Base-by-base conservation (phyloP, 2,329 filamentous ascomycete genomes). In the Huntiella savannae region DNA sequence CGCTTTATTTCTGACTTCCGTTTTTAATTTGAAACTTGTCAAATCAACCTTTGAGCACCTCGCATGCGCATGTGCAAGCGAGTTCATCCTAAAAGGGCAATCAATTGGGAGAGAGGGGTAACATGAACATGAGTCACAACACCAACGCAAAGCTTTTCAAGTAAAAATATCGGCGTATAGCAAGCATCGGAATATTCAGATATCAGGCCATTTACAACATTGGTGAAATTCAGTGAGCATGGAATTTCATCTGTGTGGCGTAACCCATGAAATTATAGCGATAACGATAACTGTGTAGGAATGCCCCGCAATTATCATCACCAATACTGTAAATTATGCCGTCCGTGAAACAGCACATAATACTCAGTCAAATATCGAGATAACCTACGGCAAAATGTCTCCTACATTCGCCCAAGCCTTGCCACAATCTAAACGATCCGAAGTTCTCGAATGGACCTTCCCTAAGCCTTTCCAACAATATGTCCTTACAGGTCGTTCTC, bases 391-490 rank as follows among this genome's bases (percentile, higher is more conserved):
- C 10, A 37, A 15, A 42, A 48, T 48, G 47, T 38, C 39, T 11
- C 49, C 54, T 3, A 52, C 52, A 7, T 69, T 68, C 44, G 64
- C 66, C 28, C 63, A 59, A 0, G 64, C 65, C 1, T 58, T 69
- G 10, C 58, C 64, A 0, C 65, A 67, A 35, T 63, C 64, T 1
- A 49, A 59, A 3, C 60, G 62, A 6, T 69, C 65, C 16, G 58
- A 63, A n/a, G 55, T 67, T 15, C 58, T 69, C 0, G 63, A 67
- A 48, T 68, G 64, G 63, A 56, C 55, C 8, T 64, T 69, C 49
- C 65, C 66, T 5, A 60, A 59, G 32, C 66, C 65, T 0, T 58
- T 63, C 50, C 55, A 58, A 43, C 60, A 65, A 41, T 59, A 59
- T 46, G 57, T 64, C 3, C 58, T 70, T 7, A 67, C 65, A 1